Evolutionary conservation across 768 basidiomycete species (phyloP).

Genomic region (Rhizopogon rudus): DNA sequence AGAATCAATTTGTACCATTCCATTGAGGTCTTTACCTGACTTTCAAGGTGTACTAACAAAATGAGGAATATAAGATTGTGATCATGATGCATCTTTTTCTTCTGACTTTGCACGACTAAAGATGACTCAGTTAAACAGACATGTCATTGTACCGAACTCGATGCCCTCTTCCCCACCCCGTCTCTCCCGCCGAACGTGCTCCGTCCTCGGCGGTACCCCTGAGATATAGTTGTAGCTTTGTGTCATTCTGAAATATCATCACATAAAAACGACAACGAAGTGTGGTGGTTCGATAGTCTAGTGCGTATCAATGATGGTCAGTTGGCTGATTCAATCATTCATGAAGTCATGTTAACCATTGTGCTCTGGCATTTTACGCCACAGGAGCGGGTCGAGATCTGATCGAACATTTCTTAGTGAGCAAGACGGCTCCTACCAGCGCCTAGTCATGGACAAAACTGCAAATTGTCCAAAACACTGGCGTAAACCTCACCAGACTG

Average conservation of each 20-base stretch:
- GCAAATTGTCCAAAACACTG: no score
- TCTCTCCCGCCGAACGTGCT: conserved; percentile 1
- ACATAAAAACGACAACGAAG: conserved; percentile 40
- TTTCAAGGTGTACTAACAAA: no score
- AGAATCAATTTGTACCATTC: no score
- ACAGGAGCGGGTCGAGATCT: conserved; percentile 17
- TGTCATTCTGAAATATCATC: conserved; percentile 40
- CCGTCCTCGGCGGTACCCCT: background rate
- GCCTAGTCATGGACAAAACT: conserved; percentile 14
- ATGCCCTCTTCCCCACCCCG: conserved; percentile 4
- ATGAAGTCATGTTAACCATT: conserved; percentile 24
- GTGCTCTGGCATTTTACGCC: conserved; percentile 22
- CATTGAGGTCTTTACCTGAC: no score
- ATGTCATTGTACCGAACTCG: background rate
- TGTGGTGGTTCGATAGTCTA: conserved; percentile 49
- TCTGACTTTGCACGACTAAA: no score
- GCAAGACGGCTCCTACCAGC: conserved; percentile 16
- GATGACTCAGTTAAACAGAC: background rate
- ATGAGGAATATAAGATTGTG: no score
- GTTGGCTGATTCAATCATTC: background rate
- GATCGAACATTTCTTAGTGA: conserved; percentile 23
- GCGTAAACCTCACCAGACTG: no score
- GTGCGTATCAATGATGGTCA: conserved; percentile 23
- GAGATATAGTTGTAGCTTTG: conserved; percentile 26
- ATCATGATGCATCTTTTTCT: no score